Evolutionary conservation across 2,329 filamentous ascomycete genomes (phyloP).

Genomic region (Thielaviopsis ethacetica): DNA sequence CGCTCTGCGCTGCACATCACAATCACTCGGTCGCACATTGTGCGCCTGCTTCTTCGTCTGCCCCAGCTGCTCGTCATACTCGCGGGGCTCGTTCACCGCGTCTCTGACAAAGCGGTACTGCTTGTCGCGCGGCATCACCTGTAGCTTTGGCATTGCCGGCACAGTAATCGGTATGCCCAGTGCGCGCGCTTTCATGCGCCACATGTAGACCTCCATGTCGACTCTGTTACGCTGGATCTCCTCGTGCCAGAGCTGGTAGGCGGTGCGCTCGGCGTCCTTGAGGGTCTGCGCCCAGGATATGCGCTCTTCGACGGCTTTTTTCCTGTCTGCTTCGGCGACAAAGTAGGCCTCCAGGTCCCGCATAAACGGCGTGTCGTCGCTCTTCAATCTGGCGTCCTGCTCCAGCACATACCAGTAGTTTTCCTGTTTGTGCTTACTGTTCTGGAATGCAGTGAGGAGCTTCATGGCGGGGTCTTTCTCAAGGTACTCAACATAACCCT

Average conservation of each 20-base stretch:
- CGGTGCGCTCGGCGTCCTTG: background rate
- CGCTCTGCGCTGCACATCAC: background rate
- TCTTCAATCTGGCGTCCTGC: background rate
- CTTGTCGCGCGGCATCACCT: background rate
- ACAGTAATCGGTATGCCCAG: background rate
- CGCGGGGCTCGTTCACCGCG: background rate
- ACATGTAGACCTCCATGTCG: background rate
- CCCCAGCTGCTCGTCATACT: background rate
- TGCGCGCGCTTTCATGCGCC: background rate
- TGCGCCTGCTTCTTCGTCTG: background rate
- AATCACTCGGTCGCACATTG: background rate
- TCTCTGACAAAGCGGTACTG: background rate
- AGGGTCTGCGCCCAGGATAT: background rate
- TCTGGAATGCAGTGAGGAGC: background rate
- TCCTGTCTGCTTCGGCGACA: background rate
- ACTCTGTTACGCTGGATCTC: background rate
- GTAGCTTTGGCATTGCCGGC: background rate
- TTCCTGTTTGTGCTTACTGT: background rate
- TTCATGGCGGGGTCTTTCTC: background rate
- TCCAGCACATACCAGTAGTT: background rate
- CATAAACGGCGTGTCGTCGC: background rate
- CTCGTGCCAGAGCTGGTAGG: background rate
- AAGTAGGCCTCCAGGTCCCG: background rate
- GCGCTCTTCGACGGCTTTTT: background rate
- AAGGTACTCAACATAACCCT: background rate